Percentiles rank a stretch among this genome's conserved stretches.
These are phyloP conservation scores for Pseudocercospora crystallina DNA, from an alignment of 2,329 filamentous ascomycete species.

Conservation along the genomic window DNA sequence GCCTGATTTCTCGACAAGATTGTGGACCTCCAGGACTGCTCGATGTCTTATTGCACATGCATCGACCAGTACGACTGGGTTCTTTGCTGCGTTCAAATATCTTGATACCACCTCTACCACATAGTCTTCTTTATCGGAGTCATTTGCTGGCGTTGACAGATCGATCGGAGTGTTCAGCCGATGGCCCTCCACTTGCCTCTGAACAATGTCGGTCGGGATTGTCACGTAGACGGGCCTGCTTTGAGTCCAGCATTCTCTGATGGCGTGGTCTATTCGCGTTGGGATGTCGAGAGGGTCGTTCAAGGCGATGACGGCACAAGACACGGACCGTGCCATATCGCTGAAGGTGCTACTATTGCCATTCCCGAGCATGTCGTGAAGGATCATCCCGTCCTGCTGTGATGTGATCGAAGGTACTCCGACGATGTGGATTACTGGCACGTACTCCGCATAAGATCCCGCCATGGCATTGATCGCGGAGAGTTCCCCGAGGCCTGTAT, in stretches of 20 bases:
- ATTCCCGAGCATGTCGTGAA: constrained; percentile 10
- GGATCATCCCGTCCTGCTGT: constrained; percentile 4
- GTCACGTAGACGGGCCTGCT: constrained; percentile 17
- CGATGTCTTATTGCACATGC: constrained; percentile 46
- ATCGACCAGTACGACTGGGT: constrained; percentile 54
- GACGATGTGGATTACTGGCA: constrained; percentile 48
- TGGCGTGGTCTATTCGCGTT: constrained; percentile 13
- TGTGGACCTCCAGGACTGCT: constrained; percentile 46
- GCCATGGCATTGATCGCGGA: constrained; percentile 43
- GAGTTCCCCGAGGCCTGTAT: too few species aligned
- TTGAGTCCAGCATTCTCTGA: constrained; percentile 11
- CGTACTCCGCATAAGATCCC: constrained; percentile 44
- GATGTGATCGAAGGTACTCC: constrained; percentile 13
- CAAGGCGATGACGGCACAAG: constrained; percentile 15
- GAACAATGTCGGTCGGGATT: constrained; percentile 17
- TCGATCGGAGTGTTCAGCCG: too few species aligned
- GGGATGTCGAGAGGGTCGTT: constrained; percentile 13
- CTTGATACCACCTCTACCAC: too few species aligned
- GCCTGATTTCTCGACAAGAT: constrained; percentile 45
- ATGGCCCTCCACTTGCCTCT: too few species aligned
- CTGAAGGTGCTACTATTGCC: constrained; percentile 15
- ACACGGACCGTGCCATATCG: constrained; percentile 19
- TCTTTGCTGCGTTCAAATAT: constrained; percentile 24
- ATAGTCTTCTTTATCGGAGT: too few species aligned
- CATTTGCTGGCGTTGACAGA: too few species aligned